Evolutionary conservation across 441 rosid species (phyloP).

Genomic region (Euphorbia schlechtendalii): DNA sequence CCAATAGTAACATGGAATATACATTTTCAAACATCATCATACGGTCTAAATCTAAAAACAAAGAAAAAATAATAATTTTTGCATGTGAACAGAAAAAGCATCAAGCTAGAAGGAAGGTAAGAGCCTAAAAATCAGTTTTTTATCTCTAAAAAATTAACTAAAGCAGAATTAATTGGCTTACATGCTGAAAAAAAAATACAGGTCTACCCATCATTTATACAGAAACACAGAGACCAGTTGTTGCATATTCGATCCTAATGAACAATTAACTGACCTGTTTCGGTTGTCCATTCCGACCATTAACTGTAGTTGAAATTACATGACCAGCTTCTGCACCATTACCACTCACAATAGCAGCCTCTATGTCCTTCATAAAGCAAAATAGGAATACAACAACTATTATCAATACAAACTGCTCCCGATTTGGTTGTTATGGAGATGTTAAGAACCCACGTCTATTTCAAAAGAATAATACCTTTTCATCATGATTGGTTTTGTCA

Average conservation of each 20-base stretch:
- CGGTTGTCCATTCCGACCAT: slow-evolving; percentile 80
- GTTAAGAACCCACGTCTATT: not conserved
- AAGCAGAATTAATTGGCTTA: not conserved
- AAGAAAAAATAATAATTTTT: not conserved
- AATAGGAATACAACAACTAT: slow-evolving; percentile 6
- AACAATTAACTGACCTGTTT: slow-evolving; percentile 56
- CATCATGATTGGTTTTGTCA: slow-evolving; percentile 42
- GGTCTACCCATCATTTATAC: not conserved
- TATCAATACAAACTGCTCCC: not conserved
- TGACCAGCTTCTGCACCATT: slow-evolving; percentile 80
- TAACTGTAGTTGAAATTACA: slow-evolving; percentile 67
- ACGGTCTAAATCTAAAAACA: not conserved
- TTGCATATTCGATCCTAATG: not conserved
- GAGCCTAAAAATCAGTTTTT: not conserved
- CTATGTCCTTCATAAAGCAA: slow-evolving; percentile 46
- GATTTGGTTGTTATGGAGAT: not conserved
- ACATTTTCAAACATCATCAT: not conserved
- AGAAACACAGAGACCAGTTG: too few species aligned
- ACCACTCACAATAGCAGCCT: slow-evolving; percentile 56
- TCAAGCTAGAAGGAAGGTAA: not conserved
- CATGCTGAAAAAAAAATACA: not conserved
- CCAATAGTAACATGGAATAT: not conserved
- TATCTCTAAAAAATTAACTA: not conserved
- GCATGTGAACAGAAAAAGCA: not conserved
- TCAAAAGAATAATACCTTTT: slow-evolving; percentile 43